Conservation (phyloP, 371 early-diverging fungal genomes). For the Parasitella parasitica region DNA sequence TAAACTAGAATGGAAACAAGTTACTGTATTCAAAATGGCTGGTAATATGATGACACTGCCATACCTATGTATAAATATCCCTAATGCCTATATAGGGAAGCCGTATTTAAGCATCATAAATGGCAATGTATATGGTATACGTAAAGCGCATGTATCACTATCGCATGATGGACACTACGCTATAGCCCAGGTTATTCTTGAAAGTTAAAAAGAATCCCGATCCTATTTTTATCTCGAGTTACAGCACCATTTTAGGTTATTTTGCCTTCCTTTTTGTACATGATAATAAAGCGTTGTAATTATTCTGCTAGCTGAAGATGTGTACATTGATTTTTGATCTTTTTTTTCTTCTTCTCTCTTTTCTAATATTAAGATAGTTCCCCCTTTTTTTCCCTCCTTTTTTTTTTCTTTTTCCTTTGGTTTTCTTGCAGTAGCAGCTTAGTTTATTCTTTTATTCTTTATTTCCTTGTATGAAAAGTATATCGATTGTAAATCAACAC, state of each 20-base stretch:
- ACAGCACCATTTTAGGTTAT: conserved; percentile 12
- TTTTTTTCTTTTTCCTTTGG: neutral
- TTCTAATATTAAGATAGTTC: neutral
- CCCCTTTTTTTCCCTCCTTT: conserved; percentile 1
- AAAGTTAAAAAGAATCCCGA: conserved; percentile 15
- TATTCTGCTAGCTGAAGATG: neutral
- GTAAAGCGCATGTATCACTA: conserved; percentile 52
- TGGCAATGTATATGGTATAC: conserved; percentile 33
- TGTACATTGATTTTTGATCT: neutral
- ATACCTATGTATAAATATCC: too few species aligned
- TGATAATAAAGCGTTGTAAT: neutral
- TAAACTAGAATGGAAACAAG: conserved; percentile 66
- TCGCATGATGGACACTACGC: conserved; percentile 71
- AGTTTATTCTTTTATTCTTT: neutral
- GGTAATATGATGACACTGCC: conserved; percentile 11
- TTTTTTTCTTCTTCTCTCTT: conserved; percentile 2
- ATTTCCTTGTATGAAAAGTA: neutral
- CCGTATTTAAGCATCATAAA: conserved; percentile 46
- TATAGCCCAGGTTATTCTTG: conserved; percentile 63
- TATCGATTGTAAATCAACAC: neutral
- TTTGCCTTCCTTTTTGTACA: conserved; percentile 21
- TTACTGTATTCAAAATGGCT: conserved; percentile 50
- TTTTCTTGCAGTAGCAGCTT: neutral
- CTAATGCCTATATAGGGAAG: conserved; percentile 36
- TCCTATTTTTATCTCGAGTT: conserved; percentile 11